Percentiles rank a stretch among this genome's conserved stretches.
These are phyloP conservation scores for Lanmaoa rubissima DNA, from an alignment of 768 basidiomycete genomes.

Conservation along the genomic window DNA sequence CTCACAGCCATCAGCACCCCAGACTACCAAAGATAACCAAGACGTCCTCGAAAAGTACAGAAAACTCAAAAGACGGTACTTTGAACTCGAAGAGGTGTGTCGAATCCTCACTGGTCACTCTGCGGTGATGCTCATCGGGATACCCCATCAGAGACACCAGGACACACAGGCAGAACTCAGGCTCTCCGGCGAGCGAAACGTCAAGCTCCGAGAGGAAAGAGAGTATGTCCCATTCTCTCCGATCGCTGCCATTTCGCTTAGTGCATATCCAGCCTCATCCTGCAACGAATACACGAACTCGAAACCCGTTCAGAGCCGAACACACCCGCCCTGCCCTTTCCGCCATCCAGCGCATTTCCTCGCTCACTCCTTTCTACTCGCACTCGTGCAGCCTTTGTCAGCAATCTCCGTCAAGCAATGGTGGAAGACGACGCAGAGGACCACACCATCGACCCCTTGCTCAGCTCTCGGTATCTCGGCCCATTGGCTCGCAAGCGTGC, in stretches of 20 bases:
- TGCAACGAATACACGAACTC: slow-evolving; percentile 62
- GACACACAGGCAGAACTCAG: slow-evolving; percentile 55
- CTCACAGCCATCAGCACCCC: slow-evolving; percentile 27
- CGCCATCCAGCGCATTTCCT: slow-evolving; percentile 47
- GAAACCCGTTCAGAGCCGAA: slow-evolving; percentile 42
- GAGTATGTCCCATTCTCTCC: slow-evolving; percentile 42
- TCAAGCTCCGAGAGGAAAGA: slow-evolving; percentile 59
- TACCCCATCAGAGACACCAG: slow-evolving; percentile 50
- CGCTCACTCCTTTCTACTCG: slow-evolving; percentile 45
- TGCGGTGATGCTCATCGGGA: background rate
- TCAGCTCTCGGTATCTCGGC: slow-evolving; percentile 45
- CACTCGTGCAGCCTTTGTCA: slow-evolving; percentile 44
- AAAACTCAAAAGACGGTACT: slow-evolving; percentile 62
- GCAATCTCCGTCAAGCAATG: slow-evolving; percentile 48
- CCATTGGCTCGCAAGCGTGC: slow-evolving; percentile 43
- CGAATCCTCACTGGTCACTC: background rate
- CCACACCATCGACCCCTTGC: slow-evolving; percentile 44
- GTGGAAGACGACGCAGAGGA: slow-evolving; percentile 45
- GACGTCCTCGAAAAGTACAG: slow-evolving; percentile 62
- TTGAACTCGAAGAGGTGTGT: slow-evolving; percentile 70
- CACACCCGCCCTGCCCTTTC: slow-evolving; percentile 33
- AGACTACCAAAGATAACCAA: slow-evolving; percentile 37
- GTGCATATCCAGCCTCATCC: slow-evolving; percentile 41
- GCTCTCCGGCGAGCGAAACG: slow-evolving; percentile 61
- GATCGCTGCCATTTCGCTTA: background rate